Evolutionary conservation across 305 asterid genomes (phyloP), one percentile per base, ranked within the genome.

Genomic region (Solanum hybrid): DNA sequence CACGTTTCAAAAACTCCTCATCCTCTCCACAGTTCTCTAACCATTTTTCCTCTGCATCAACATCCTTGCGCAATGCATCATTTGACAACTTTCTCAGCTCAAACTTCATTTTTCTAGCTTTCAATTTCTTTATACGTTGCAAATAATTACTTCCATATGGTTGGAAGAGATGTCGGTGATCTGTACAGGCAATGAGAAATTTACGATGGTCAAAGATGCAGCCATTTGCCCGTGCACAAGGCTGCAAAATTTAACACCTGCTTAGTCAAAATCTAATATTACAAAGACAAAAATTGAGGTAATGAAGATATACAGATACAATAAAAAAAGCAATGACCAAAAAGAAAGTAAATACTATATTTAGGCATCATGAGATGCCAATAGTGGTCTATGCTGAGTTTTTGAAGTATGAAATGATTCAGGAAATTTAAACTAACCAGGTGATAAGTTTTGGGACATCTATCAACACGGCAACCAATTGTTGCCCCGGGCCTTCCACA

Each of bases 401-500:
- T 29, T 29, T 84, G 22, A 84, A 84, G 76, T 84, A 84, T 57
- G 51, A 41, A 36, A 87, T 70, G 26, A 45, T 88, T 51, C 75
- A 79, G 73, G 41, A 86, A 72, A 77, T 80, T 90, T 75, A 86
- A 89, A 92, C 99, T 93, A 91, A 98, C 99, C 91, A 98, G 93
- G 91, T 98, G 99, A 94, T 97, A 98, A 84, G 99, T 98, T 94
- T 92, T 98, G 70, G 99, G 99, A 91, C 99, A 98, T 73, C 99
- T 95, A 93, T 98, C 99, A 91, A 98, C 99, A 90, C 99, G 99
- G 90, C 99, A 98, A 76, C 99, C 99, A 92, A 96, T 97, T 80
- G 99, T 98, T 90, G 99, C 99, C 90, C 99, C 99, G 89, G 98
- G 96, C 94, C 97, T 97, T 93, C 95, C 95, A 91, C 99, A 98